Evolutionary conservation across 2,329 filamentous ascomycete genomes (phyloP), one percentile per base, ranked within the genome.

Genomic region (Lasiodiplodia theobromae): DNA sequence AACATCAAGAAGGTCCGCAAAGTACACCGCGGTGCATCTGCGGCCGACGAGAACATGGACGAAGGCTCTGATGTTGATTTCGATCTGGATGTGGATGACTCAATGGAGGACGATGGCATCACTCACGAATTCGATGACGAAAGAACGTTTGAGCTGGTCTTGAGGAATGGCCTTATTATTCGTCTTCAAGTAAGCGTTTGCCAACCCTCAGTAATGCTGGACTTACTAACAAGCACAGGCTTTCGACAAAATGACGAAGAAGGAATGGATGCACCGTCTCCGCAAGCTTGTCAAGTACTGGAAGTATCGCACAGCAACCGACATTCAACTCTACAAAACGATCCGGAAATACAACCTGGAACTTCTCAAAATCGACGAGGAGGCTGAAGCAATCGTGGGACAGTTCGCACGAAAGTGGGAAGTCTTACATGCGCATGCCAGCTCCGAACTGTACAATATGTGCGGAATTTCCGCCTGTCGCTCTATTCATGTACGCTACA

Each of bases 331-430:
- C 28, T 84, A 88, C 73, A 88, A 89, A 71, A 77, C 80, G 1
- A 84, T 88, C 4, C 84, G 89, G 23, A 80, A 82, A 65, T 82
- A 83, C 65, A 91, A 91, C 71, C 82, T 91, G 38, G 81, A 85
- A 52, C 79, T 83, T 6, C 81, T 91, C 63, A 85, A 86, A 62
- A 89, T 91, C 68, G 88, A 91, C 73, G 89, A 91, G 74, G 86
- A 88, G 71, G 83, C 86, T 71, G 89, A 91, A 77, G 88, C 89
- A 0, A 79, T 86, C 53, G 78, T 91, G n/a, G 89, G 89, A 11
- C 88, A 90, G 73, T 91, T 88, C 73, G 88, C 88, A 0, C 82
- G 84, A 71, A 91, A 91, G 73, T 91, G 89, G 89, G 89, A 91
- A 75, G 88, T 91, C 25, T 86, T 83, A 18, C 85, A 88, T 71